phyloP scores from a whole-genome alignment of 176 grass and related monocot genomes.

The Oryza glumipatula region DNA sequence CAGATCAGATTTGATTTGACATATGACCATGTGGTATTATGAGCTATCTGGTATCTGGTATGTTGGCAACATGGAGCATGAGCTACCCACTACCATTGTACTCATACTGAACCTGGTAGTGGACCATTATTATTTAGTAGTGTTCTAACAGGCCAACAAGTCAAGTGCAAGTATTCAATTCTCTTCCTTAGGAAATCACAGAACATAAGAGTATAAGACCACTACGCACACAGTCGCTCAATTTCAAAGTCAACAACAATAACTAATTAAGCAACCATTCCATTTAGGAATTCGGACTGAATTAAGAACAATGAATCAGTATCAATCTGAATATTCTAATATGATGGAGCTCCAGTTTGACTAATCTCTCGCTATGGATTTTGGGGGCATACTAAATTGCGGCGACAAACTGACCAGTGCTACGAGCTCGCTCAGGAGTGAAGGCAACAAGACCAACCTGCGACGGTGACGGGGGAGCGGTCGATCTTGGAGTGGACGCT shows the following conservation, averaged over 20 bases:
- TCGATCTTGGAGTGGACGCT: slow-evolving; percentile 77
- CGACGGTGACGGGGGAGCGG: slow-evolving; percentile 87
- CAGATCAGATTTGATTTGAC: not conserved
- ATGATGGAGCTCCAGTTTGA: not conserved
- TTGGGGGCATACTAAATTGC: too few relatives aligned
- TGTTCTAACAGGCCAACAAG: not conserved
- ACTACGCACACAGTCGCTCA: not conserved
- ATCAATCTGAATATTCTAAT: not conserved
- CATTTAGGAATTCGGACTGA: not conserved
- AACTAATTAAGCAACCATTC: slow-evolving; percentile 16
- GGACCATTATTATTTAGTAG: not conserved
- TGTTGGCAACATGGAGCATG: not conserved
- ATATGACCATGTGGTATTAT: not conserved
- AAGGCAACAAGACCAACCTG: slow-evolving; percentile 47
- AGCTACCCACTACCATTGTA: not conserved
- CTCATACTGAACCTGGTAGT: not conserved
- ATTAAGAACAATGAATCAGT: not conserved
- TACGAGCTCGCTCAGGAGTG: not conserved
- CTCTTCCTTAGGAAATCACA: not conserved
- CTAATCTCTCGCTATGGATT: not conserved
- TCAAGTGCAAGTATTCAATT: slow-evolving; percentile 1
- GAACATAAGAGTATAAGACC: not conserved
- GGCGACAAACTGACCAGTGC: not conserved
- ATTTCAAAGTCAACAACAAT: not conserved
- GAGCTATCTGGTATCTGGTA: not conserved